Conservation (phyloP, 2,329 filamentous ascomycete species). For the Myriosclerotinia scirpicola region DNA sequence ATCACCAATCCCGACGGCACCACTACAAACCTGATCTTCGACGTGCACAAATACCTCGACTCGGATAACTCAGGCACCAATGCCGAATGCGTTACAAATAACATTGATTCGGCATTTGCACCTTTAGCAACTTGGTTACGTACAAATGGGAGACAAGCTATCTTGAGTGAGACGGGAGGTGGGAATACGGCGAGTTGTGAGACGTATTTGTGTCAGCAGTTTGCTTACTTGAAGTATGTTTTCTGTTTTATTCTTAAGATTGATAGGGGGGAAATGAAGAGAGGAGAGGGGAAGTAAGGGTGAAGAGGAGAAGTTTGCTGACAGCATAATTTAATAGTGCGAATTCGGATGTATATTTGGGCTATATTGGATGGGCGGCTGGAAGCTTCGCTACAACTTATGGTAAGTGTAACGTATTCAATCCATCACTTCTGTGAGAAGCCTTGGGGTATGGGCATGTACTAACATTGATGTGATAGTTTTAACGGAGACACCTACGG, state of each 20-base stretch:
- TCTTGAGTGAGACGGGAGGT: slow-evolving; percentile 55
- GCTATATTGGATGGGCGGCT: slow-evolving; percentile 44
- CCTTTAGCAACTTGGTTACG: slow-evolving; percentile 50
- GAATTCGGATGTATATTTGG: slow-evolving; percentile 44
- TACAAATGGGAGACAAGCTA: slow-evolving; percentile 48
- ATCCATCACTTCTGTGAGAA: background rate
- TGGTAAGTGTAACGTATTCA: slow-evolving; percentile 21
- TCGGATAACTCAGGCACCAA: slow-evolving; percentile 56
- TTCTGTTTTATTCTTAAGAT: background rate
- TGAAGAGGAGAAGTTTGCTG: background rate
- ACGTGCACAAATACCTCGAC: slow-evolving; percentile 63
- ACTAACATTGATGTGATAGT: slow-evolving; percentile 24
- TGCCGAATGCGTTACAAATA: slow-evolving; percentile 53
- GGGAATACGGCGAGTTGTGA: slow-evolving; percentile 40
- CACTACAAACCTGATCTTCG: slow-evolving; percentile 57
- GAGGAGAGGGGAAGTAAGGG: background rate
- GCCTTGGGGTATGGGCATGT: background rate
- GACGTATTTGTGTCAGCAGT: slow-evolving; percentile 40
- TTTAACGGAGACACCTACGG: slow-evolving; percentile 34
- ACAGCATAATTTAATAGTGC: slow-evolving; percentile 27
- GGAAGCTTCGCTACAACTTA: slow-evolving; percentile 40
- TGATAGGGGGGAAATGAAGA: background rate
- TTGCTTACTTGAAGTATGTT: slow-evolving; percentile 40
- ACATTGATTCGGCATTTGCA: slow-evolving; percentile 49
- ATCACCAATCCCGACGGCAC: slow-evolving; percentile 60